Conservation (phyloP, 2,329 filamentous ascomycete genomes). For the Diaporthe ampelina region DNA sequence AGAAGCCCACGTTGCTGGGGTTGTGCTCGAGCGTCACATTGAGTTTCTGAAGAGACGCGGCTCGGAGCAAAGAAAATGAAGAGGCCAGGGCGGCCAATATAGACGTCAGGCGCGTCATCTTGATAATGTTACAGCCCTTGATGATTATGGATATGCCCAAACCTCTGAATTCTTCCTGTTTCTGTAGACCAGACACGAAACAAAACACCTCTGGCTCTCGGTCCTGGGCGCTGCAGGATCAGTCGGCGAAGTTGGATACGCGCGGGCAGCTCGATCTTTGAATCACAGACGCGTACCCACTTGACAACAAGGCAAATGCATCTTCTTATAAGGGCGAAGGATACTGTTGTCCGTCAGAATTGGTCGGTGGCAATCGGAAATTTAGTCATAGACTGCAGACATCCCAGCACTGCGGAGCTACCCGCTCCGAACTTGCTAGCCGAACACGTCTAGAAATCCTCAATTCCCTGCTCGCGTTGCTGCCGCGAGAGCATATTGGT, state of each 20-base stretch:
- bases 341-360: not conserved
- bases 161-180: too few species aligned
- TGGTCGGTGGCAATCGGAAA: not conserved
- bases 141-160: not conserved
- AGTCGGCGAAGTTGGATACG: too few species aligned
- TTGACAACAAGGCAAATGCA: not conserved
- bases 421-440: constrained; percentile 10
- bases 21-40: constrained; percentile 58
- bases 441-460: not conserved
- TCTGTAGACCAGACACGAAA: not conserved
- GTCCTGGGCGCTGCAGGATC: too few species aligned
- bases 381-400: constrained; percentile 7
- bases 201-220: not conserved
- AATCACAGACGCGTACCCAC: not conserved
- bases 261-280: not conserved
- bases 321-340: not conserved
- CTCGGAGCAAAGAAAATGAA: not conserved
- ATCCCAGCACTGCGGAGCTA: constrained; percentile 28
- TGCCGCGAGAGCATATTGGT: not conserved
- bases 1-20: constrained; percentile 65
- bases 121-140: not conserved
- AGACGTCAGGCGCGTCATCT: constrained; percentile 14
- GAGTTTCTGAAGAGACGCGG: constrained; percentile 48
- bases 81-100: constrained; percentile 20
- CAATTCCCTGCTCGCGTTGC: not conserved